Conservation (phyloP, 116 monocot genomes). For the Iris pallida region DNA sequence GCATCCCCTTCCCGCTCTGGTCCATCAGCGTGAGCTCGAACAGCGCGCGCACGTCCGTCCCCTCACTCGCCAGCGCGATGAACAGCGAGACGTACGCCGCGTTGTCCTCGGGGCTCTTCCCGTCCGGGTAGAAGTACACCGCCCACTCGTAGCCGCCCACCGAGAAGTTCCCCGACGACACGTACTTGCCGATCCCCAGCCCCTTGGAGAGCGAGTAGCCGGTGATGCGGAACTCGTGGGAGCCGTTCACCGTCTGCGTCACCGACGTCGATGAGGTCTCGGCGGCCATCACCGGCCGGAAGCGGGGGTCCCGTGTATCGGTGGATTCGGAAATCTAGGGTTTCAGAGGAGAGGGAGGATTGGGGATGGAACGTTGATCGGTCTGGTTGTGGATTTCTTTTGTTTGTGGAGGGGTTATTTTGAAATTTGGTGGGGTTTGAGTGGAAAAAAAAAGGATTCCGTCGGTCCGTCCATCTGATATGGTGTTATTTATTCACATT, state of each 20-base stretch:
- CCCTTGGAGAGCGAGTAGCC: slow-evolving; percentile 32
- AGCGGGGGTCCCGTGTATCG: too few species aligned
- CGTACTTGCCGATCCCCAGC: slow-evolving; percentile 24
- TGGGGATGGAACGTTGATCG: too few species aligned
- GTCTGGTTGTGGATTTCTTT: too few species aligned
- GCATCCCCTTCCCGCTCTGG: slow-evolving; percentile 32
- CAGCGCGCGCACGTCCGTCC: slow-evolving; percentile 17
- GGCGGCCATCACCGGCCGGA: neutral
- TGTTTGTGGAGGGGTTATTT: too few species aligned
- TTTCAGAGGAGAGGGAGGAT: too few species aligned
- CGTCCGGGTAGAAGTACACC: slow-evolving; percentile 47
- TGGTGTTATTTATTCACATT: too few species aligned
- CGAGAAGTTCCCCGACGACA: slow-evolving; percentile 27
- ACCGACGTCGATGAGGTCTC: slow-evolving; percentile 38
- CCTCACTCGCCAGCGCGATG: slow-evolving; percentile 40
- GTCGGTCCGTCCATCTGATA: too few species aligned
- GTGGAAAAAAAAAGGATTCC: too few species aligned
- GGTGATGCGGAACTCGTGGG: slow-evolving; percentile 38
- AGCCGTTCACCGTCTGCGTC: slow-evolving; percentile 38
- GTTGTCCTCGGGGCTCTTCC: slow-evolving; percentile 26
- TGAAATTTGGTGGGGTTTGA: too few species aligned
- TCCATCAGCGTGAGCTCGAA: slow-evolving; percentile 36
- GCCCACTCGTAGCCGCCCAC: slow-evolving; percentile 40
- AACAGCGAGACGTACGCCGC: slow-evolving; percentile 28
- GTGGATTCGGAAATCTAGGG: too few species aligned